Evolutionary conservation across 2,329 filamentous ascomycete genomes (phyloP).

Genomic region (Claviceps lovelessii): DNA sequence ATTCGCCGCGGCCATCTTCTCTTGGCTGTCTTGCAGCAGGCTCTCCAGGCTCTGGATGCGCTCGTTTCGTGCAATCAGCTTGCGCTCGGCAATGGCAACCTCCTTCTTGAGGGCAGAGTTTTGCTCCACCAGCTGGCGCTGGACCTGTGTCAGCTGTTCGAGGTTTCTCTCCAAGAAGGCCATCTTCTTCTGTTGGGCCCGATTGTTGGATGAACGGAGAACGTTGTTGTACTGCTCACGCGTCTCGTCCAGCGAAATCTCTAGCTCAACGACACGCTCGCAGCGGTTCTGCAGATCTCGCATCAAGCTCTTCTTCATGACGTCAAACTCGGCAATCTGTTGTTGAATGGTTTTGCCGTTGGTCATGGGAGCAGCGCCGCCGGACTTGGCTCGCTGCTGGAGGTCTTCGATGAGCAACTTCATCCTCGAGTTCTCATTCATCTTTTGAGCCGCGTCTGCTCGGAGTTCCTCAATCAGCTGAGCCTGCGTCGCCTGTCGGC

Average conservation of each 20-base stretch:
- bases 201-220: slow-evolving; percentile 88
- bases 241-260: slow-evolving; percentile 94
- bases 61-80: slow-evolving; percentile 91
- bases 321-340: slow-evolving; percentile 96
- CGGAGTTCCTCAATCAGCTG: slow-evolving; percentile 66
- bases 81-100: slow-evolving; percentile 94
- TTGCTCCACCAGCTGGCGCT: slow-evolving; percentile 94
- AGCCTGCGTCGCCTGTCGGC: slow-evolving; percentile 58
- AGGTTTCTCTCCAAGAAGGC: slow-evolving; percentile 96
- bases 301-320: slow-evolving; percentile 99
- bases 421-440: slow-evolving; percentile 69
- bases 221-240: slow-evolving; percentile 99
- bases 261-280: slow-evolving; percentile 92
- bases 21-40: slow-evolving; percentile 89
- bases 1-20: slow-evolving; percentile 93
- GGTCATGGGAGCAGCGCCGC: slow-evolving; percentile 41
- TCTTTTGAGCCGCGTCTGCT: slow-evolving; percentile 59
- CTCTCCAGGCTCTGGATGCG: slow-evolving; percentile 88
- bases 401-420: slow-evolving; percentile 69
- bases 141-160: slow-evolving; percentile 92
- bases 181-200: slow-evolving; percentile 99
- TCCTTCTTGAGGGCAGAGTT: slow-evolving; percentile 97
- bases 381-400: slow-evolving; percentile 55
- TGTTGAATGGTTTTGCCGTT: slow-evolving; percentile 90
- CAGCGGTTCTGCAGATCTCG: slow-evolving; percentile 95